These are phyloP conservation scores for Aspergillus ustus DNA, from an alignment of 2,329 filamentous ascomycete genomes.

Conservation along the genomic window DNA sequence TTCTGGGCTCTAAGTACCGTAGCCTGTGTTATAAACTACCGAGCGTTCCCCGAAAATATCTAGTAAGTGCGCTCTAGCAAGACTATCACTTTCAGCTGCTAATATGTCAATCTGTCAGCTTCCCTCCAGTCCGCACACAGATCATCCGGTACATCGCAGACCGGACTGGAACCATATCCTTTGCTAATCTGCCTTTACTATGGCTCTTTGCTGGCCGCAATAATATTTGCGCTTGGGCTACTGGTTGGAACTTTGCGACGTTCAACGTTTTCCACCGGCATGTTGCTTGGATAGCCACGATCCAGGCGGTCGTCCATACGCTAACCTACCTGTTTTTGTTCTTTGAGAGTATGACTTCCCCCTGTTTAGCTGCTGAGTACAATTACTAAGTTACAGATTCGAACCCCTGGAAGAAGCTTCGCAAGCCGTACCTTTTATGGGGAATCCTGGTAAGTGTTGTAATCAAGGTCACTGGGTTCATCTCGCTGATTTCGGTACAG, in stretches of 20 bases:
- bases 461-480: neutral
- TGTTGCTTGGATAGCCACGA: slow-evolving; percentile 65
- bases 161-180: slow-evolving; percentile 66
- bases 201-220: slow-evolving; percentile 72
- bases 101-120: slow-evolving; percentile 23
- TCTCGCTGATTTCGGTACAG: slow-evolving; percentile 21
- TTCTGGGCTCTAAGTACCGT: slow-evolving; percentile 53
- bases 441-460: slow-evolving; percentile 31
- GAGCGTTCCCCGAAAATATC: slow-evolving; percentile 51
- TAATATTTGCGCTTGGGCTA: slow-evolving; percentile 68
- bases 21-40: slow-evolving; percentile 52
- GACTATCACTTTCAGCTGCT: slow-evolving; percentile 1
- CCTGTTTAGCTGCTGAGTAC: too few species aligned
- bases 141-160: slow-evolving; percentile 63
- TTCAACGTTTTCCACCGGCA: slow-evolving; percentile 72
- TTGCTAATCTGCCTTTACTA: slow-evolving; percentile 66
- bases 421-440: slow-evolving; percentile 37
- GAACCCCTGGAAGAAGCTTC: slow-evolving; percentile 32
- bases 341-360: slow-evolving; percentile 26
- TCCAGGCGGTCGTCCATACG: slow-evolving; percentile 67
- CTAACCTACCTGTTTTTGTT: slow-evolving; percentile 58
- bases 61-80: slow-evolving; percentile 41
- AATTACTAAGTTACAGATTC: slow-evolving; percentile 21
- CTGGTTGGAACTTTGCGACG: slow-evolving; percentile 70
- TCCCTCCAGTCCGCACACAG: slow-evolving; percentile 40